Evolutionary conservation across 495 filamentous ascomycete species (phyloP), one percentile per base, ranked within the genome.

Genomic region (Hypoxylon fragiforme): DNA sequence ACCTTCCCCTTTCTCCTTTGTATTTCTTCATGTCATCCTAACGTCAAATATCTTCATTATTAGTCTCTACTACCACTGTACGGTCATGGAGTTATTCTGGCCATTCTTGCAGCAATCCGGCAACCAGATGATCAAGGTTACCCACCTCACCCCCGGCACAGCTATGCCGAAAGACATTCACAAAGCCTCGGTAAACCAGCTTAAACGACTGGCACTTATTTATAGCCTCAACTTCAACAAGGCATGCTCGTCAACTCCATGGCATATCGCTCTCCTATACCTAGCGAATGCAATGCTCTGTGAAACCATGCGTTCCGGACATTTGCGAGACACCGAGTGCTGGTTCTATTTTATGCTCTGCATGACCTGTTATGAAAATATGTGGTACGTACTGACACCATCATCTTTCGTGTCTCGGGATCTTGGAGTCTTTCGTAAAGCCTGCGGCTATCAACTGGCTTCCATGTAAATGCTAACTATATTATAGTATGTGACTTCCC

Each of bases 281-380:
- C 26, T 64, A 19, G 50, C 61, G 14, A 67, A 67, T 42, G 64
- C 56, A 3, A 55, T 67, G 54, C 44, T 67, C 16, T 44, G 44
- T 47, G 41, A 62, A 19, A 60, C 57, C 14, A 32, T 46, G 41
- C 57, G 57, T 36, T 60, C 57, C 3, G 57, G 57, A 13, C 45
- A 55, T 14, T 6, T 43, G 7, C 50, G 40, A 8, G 49, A 54
- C 34, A 24, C 45, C 7, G 64, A 67, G 21, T 56, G 61, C 26
- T 56, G 53, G 41, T 64, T 67, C 36, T 64, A 67, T 37, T 58
- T 67, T 31, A 50, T 57, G 43, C 51, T 67, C 13, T 67, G 64
- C 45, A 43, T 64, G 22, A 53, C 55, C 4, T 50, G 57, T 20
- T 61, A 62, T 18, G 41, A 62, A 32, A 55, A 60, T 42, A 55